Conservation (phyloP, 495 filamentous ascomycete genomes). For the Diplogelasinospora grovesii region DNA sequence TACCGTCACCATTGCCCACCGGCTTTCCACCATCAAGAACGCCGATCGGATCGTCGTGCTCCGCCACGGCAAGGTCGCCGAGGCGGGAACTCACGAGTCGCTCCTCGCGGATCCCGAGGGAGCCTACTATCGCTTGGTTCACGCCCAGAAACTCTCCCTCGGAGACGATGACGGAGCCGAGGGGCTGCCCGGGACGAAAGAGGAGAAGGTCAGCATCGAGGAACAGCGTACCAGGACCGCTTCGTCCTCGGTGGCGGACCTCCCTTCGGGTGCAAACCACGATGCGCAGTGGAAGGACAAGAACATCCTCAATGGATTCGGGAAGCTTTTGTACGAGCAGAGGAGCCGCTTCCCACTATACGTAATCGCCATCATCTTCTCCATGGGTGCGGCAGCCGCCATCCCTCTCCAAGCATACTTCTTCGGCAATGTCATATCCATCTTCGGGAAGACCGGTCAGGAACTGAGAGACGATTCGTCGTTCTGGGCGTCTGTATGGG, state of each 20-base stretch:
- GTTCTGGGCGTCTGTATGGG: constrained; percentile 58
- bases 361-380: constrained; percentile 24
- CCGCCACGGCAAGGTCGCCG: constrained; percentile 50
- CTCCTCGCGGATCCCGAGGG: constrained; percentile 45
- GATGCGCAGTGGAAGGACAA: constrained; percentile 24
- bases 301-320: constrained; percentile 39
- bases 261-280: constrained; percentile 4
- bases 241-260: not conserved
- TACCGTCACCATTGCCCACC: constrained; percentile 53
- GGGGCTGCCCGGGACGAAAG: constrained; percentile 10
- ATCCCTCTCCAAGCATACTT: constrained; percentile 38
- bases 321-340: constrained; percentile 39
- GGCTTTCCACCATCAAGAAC: constrained; percentile 47
- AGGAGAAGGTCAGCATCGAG: constrained; percentile 3
- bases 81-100: constrained; percentile 58
- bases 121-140: constrained; percentile 42
- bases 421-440: constrained; percentile 34
- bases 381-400: constrained; percentile 25
- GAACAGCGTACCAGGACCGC: not conserved
- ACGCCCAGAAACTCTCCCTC: constrained; percentile 35
- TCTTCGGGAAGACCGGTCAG: constrained; percentile 30
- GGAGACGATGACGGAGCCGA: too few species aligned
- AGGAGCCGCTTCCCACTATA: constrained; percentile 31
- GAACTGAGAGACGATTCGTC: constrained; percentile 14
- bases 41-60: constrained; percentile 58